Conservation (phyloP, 345 rosid genomes). For the Geranium rotundifolium region DNA sequence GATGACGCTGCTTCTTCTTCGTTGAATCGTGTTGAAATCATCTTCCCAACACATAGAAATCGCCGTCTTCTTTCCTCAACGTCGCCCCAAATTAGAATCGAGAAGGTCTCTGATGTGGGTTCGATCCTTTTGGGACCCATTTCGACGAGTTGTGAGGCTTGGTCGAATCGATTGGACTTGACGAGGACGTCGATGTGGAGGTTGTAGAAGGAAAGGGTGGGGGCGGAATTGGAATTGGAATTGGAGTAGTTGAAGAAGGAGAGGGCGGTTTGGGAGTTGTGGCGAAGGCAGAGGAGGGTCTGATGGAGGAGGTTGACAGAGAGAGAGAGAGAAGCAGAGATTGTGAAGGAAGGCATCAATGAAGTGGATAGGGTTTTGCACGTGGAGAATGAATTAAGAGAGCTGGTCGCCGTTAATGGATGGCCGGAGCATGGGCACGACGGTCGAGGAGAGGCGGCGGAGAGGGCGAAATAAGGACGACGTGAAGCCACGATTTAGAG, state of each 20-base stretch:
- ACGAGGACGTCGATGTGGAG: conserved; percentile 63
- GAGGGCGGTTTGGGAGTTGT: conserved; percentile 59
- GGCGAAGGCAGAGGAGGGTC: conserved; percentile 78
- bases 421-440: conserved; percentile 40
- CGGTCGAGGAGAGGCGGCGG: conserved; percentile 13
- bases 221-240: conserved; percentile 42
- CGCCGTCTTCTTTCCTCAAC: too few species aligned
- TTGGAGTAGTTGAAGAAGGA: conserved; percentile 49
- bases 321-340: conserved; percentile 56
- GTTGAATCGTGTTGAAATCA: too few species aligned
- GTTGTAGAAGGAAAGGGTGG: conserved; percentile 34
- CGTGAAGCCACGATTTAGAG: not conserved
- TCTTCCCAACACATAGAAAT: too few species aligned
- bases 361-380: conserved; percentile 79
- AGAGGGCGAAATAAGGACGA: conserved; percentile 15
- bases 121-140: conserved; percentile 34
- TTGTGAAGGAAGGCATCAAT: conserved; percentile 79
- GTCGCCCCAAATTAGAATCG: conserved; percentile 49
- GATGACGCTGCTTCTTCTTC: too few species aligned
- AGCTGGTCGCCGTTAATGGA: conserved; percentile 60
- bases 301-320: conserved; percentile 51
- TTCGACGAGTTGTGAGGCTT: conserved; percentile 56
- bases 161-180: conserved; percentile 68
- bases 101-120: conserved; percentile 49
- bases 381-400: conserved; percentile 51